Conservation (phyloP, 345 rosid genomes). For the Carallia pectinifolia region DNA sequence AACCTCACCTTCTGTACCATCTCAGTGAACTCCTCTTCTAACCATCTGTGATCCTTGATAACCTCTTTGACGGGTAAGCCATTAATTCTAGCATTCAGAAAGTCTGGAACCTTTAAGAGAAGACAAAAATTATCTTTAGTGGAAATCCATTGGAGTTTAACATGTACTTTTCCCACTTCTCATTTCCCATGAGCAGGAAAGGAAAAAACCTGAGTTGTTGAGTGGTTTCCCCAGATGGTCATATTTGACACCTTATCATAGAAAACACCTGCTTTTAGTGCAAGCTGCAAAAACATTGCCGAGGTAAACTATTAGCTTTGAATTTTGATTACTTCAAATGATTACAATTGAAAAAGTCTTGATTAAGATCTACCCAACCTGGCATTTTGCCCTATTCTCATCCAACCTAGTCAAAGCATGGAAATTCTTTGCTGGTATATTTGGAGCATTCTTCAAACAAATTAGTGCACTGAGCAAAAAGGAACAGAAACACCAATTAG, state of each 20-base stretch:
- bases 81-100: conserved; percentile 81
- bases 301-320: neutral
- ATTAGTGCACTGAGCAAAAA: conserved; percentile 68
- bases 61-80: conserved; percentile 87
- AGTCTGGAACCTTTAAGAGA: conserved; percentile 82
- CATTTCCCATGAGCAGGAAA: neutral
- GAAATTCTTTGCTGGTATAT: conserved; percentile 89
- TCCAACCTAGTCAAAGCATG: conserved; percentile 95
- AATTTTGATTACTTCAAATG: too few relatives aligned
- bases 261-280: conserved; percentile 92
- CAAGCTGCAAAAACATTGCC: conserved; percentile 57
- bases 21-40: conserved; percentile 93
- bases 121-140: neutral
- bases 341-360: neutral
- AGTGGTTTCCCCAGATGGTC: conserved; percentile 99
- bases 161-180: too few relatives aligned
- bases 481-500: conserved; percentile 1
- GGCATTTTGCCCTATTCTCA: conserved; percentile 97
- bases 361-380: conserved; percentile 43
- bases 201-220: conserved; percentile 80
- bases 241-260: conserved; percentile 90
- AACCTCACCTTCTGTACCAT: conserved; percentile 74
- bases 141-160: neutral
- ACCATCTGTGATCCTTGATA: conserved; percentile 86
- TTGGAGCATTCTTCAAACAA: conserved; percentile 94